These are phyloP conservation scores for Melaleuca quinquenervia DNA, from an alignment of 345 rosid genomes.

Conservation along the genomic window DNA sequence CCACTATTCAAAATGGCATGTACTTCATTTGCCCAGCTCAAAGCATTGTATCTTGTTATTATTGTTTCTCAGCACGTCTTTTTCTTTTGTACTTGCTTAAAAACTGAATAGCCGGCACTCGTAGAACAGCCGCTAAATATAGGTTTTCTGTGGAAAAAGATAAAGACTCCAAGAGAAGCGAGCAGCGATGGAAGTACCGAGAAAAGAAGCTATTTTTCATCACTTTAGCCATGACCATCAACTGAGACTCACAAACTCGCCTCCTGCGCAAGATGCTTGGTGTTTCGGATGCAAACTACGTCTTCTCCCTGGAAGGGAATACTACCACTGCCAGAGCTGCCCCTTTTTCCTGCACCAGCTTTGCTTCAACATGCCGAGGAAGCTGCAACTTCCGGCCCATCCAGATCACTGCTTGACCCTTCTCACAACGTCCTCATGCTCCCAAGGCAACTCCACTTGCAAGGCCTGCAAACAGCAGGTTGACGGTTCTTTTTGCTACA, in stretches of 20 bases:
- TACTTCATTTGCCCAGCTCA: not conserved
- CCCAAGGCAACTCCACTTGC: slow-evolving; percentile 10
- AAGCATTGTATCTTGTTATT: not conserved
- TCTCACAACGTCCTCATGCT: not conserved
- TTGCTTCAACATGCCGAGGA: slow-evolving; percentile 31
- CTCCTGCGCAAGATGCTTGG: not conserved
- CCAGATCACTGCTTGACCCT: slow-evolving; percentile 22
- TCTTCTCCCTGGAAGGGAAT: slow-evolving; percentile 9
- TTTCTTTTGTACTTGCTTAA: not conserved
- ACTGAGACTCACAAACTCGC: not conserved
- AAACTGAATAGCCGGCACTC: not conserved
- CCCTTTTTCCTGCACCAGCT: slow-evolving; percentile 21
- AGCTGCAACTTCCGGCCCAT: slow-evolving; percentile 29
- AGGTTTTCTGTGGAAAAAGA: not conserved
- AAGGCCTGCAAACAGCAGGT: slow-evolving; percentile 24
- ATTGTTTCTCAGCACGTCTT: not conserved
- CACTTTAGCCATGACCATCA: slow-evolving; percentile 51
- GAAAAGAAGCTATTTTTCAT: not conserved
- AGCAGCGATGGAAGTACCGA: not conserved
- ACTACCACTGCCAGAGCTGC: slow-evolving; percentile 32
- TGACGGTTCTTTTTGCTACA: slow-evolving; percentile 30
- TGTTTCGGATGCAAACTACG: slow-evolving; percentile 27
- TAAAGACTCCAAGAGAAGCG: not conserved
- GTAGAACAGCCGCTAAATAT: not conserved
- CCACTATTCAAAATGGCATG: not conserved